Evolutionary conservation across 495 filamentous ascomycete species (phyloP).

Genomic region (Penicillium atrosanguineum): DNA sequence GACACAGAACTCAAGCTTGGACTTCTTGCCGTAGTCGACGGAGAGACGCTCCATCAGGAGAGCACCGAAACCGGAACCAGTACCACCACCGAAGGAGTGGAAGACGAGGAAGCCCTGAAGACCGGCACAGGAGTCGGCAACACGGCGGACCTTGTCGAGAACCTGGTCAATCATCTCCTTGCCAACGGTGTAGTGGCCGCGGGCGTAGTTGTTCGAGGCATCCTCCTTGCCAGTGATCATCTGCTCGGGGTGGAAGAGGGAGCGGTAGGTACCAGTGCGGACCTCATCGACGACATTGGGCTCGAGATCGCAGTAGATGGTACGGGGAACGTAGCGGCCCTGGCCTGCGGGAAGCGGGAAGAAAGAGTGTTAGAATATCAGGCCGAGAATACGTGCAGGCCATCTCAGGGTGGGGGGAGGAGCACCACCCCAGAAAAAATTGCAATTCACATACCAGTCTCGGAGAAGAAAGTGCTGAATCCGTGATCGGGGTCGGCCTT

Average conservation of each 20-base stretch:
- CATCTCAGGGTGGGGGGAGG: neutral
- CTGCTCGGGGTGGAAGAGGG: conserved; percentile 95
- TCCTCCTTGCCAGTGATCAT: conserved; percentile 99
- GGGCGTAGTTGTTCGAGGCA: conserved; percentile 98
- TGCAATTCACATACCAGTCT: conserved; percentile 71
- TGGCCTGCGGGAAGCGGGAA: conserved; percentile 60
- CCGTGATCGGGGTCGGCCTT: conserved; percentile 93
- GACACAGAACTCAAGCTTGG: conserved; percentile 98
- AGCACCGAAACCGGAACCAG: conserved; percentile 96
- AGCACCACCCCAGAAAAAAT: neutral
- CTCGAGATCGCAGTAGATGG: conserved; percentile 99
- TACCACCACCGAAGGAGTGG: conserved; percentile 99
- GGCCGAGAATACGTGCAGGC: neutral
- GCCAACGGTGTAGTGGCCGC: conserved; percentile 97
- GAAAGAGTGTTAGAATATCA: conserved; percentile 16
- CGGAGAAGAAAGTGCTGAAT: conserved; percentile 99
- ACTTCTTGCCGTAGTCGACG: conserved; percentile 98
- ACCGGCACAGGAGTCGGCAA: conserved; percentile 95
- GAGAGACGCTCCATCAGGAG: conserved; percentile 97
- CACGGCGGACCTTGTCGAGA: conserved; percentile 90
- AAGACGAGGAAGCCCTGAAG: conserved; percentile 99
- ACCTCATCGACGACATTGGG: conserved; percentile 99
- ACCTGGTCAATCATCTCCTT: conserved; percentile 99
- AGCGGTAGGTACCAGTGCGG: conserved; percentile 92
- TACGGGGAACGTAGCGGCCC: conserved; percentile 98